Conservation (phyloP, 768 basidiomycete genomes). For the Boletellus emodensis region DNA sequence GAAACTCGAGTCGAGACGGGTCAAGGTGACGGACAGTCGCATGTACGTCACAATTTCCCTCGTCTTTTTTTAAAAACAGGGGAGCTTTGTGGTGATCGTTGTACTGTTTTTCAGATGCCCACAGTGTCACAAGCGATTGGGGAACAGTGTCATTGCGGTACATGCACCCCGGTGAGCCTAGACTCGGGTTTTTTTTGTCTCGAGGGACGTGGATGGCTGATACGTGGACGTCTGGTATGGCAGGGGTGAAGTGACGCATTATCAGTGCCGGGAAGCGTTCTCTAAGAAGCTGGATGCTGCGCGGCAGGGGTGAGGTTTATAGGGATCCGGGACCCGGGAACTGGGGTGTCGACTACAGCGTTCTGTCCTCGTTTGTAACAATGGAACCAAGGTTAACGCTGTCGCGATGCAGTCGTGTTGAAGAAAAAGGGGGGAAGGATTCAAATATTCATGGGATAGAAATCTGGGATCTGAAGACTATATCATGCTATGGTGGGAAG, state of each 20-base stretch:
- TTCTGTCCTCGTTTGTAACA: not conserved
- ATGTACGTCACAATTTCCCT: constrained; percentile 56
- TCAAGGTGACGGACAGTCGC: constrained; percentile 87
- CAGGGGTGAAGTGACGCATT: constrained; percentile 95
- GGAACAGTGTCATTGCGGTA: constrained; percentile 90
- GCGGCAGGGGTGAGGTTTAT: constrained; percentile 10
- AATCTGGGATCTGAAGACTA: too few relatives aligned
- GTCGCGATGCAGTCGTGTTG: too few relatives aligned
- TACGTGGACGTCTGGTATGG: not conserved
- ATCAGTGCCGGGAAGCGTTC: constrained; percentile 89
- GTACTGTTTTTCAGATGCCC: constrained; percentile 62
- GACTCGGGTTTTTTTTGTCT: not conserved
- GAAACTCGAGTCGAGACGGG: constrained; percentile 71
- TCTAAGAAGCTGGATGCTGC: constrained; percentile 48
- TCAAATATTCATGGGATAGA: too few relatives aligned
- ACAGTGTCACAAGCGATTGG: constrained; percentile 91
- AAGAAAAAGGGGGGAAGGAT: too few relatives aligned
- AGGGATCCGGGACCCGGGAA: too few relatives aligned
- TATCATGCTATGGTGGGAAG: too few relatives aligned
- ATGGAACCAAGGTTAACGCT: too few relatives aligned
- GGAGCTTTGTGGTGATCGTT: not conserved
- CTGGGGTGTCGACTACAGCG: too few relatives aligned
- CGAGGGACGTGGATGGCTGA: not conserved
- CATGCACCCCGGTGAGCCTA: constrained; percentile 74
- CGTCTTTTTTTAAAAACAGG: too few relatives aligned